phyloP scores from a whole-genome alignment of 169 alveolate species.

The Plasmodium gonderi region DNA sequence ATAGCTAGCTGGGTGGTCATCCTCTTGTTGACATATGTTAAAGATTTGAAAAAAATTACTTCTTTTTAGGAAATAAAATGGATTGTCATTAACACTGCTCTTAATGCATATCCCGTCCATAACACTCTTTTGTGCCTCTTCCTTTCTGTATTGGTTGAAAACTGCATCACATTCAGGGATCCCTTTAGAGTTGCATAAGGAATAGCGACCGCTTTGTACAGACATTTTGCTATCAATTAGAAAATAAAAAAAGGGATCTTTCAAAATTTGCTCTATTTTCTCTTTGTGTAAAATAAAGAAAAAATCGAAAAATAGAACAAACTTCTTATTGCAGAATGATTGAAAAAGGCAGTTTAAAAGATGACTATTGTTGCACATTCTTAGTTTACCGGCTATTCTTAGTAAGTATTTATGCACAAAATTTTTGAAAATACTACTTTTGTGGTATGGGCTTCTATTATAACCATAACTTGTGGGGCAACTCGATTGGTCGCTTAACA shows the following conservation, averaged over 20 bases:
- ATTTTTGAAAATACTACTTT: background rate
- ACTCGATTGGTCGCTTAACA: background rate
- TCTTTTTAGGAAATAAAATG: background rate
- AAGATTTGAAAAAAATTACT: constrained; percentile 25
- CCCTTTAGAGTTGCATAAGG: too few species aligned
- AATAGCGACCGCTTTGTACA: too few species aligned
- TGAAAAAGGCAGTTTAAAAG: constrained; percentile 32
- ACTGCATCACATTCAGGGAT: too few species aligned
- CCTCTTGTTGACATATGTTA: constrained; percentile 18
- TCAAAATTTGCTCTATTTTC: background rate
- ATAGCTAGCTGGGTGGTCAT: constrained; percentile 2
- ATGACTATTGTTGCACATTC: background rate
- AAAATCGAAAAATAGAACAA: constrained; percentile 28
- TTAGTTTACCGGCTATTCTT: constrained; percentile 5
- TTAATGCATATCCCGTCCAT: too few species aligned
- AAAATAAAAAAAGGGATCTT: constrained; percentile 59
- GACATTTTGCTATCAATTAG: background rate
- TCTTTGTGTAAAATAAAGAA: constrained; percentile 20
- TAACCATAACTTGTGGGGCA: background rate
- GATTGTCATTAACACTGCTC: background rate
- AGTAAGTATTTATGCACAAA: constrained; percentile 4
- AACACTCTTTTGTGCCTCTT: background rate
- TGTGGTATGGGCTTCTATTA: background rate
- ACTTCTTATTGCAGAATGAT: constrained; percentile 13
- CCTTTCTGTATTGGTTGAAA: too few species aligned